phyloP scores from a whole-genome alignment of 2,329 filamentous ascomycete genomes.

The Corniculantispora saksenae region DNA sequence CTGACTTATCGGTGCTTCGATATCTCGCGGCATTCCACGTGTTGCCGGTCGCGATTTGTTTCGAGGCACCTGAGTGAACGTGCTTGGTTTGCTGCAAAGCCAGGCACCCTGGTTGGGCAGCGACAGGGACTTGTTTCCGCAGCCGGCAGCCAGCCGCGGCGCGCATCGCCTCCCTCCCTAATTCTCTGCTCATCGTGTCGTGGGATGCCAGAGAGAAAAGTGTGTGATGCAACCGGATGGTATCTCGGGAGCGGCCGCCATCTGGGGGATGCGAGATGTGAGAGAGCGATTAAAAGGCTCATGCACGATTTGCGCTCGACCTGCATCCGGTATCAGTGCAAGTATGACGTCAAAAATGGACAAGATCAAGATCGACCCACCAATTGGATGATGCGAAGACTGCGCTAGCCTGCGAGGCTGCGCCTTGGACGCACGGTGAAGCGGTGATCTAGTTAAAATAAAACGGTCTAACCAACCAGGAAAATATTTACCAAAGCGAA shows the following conservation, averaged over 20 bases:
- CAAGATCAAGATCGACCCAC: slow-evolving; percentile 18
- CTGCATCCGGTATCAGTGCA: slow-evolving; percentile 6
- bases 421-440: background rate
- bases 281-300: slow-evolving; percentile 11
- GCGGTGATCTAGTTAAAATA: background rate
- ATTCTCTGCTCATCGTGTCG: slow-evolving; percentile 1
- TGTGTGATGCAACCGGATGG: no score
- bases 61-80: slow-evolving; percentile 4
- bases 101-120: background rate
- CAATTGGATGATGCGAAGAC: slow-evolving; percentile 1
- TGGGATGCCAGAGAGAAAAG: background rate
- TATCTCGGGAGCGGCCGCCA: background rate
- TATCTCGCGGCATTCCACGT: background rate
- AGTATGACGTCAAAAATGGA: slow-evolving; percentile 16
- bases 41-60: background rate
- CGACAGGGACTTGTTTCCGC: background rate
- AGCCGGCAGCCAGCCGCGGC: background rate
- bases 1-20: background rate
- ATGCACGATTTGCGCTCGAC: background rate
- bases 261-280: slow-evolving; percentile 1
- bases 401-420: background rate
- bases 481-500: no score
- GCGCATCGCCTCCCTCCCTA: slow-evolving; percentile 13
- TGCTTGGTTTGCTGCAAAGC: background rate
- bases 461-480: background rate